Conservation (phyloP, 2,329 filamentous ascomycete genomes). For the Coniella vitis region DNA sequence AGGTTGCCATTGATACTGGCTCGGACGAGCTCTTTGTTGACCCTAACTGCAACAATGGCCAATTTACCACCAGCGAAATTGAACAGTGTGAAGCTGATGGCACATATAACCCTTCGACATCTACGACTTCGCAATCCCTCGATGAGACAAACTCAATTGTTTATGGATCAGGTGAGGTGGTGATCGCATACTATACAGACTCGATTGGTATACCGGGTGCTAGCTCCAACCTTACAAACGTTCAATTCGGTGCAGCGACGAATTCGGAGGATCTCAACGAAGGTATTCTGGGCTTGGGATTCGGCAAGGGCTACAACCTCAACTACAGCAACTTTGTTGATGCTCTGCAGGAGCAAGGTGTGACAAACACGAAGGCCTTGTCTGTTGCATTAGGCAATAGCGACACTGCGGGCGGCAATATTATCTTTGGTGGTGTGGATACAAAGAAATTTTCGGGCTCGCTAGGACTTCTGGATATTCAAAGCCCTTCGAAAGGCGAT, state of each 20-base stretch:
- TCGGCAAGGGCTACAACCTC: slow-evolving; percentile 37
- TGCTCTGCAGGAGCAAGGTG: slow-evolving; percentile 36
- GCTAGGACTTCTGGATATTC: slow-evolving; percentile 24
- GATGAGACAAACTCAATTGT: slow-evolving; percentile 26
- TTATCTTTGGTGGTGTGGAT: slow-evolving; percentile 41
- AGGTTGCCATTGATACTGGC: slow-evolving; percentile 46
- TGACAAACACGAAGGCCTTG: slow-evolving; percentile 35
- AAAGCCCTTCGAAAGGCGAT: slow-evolving; percentile 23
- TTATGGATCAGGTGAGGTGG: slow-evolving; percentile 40
- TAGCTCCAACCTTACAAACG: slow-evolving; percentile 32
- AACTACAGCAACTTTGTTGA: slow-evolving; percentile 41
- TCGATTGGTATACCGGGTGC: slow-evolving; percentile 25
- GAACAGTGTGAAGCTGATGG: slow-evolving; percentile 35
- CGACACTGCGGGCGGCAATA: slow-evolving; percentile 22
- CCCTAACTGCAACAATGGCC: slow-evolving; percentile 43
- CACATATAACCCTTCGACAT: slow-evolving; percentile 30
- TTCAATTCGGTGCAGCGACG: slow-evolving; percentile 55
- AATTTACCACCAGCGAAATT: slow-evolving; percentile 22
- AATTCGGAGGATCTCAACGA: slow-evolving; percentile 35
- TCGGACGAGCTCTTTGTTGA: slow-evolving; percentile 55
- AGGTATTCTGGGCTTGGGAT: slow-evolving; percentile 65
- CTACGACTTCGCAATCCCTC: slow-evolving; percentile 26
- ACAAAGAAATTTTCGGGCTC: slow-evolving; percentile 37
- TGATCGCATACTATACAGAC: slow-evolving; percentile 36
- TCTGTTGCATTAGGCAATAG: slow-evolving; percentile 27